Evolutionary conservation across 257 asterid species (phyloP), one percentile per base, ranked within the genome.

Genomic region (Voacanga thouarsii): DNA sequence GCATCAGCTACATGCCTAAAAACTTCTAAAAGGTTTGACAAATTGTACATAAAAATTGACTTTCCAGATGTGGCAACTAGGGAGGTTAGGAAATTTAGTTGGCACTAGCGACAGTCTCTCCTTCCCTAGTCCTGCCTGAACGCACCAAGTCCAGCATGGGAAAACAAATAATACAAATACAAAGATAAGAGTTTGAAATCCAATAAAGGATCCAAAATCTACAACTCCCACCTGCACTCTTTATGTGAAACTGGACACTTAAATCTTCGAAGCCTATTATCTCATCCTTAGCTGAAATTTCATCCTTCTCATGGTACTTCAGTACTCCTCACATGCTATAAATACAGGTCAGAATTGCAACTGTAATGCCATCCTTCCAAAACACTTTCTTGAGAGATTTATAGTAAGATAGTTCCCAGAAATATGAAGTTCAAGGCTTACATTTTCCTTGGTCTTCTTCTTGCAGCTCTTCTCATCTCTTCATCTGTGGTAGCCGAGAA

Each of bases 381-480:
- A 75, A 26, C 11, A 1, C 18, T 23, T 59, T 61, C 59, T 60
- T n/a, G 15, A 23, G n/a, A 57, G 19, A 75, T 41, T 19, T 15
- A 61, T 28, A 75, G 56, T 63, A n/a, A 39, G 7, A 75, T 6
- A 56, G 16, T 5, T 39, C 11, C 37, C 8, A 50, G 24, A 21
- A 66, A 50, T 33, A 77, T 77, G 80, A 77, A 77, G 75, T 77
- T 66, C 26, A 77, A 65, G 65, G 51, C 74, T 45, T 49, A 53
- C 44, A 39, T 66, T 65, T 39, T 65, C 24, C 66, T 77, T 47
- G 74, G 67, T 16, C 74, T 77, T 45, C 61, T 76, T 30, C 26
- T 76, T 30, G 74, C 65, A 7, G 26, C 15, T 12, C 41, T 76
- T 37, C n/a, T 77, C 64, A 64, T 49, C 64, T 16, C 74, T 66